phyloP scores from a whole-genome alignment of 768 basidiomycete genomes.

The Chalciporus sphaerocephalus region DNA sequence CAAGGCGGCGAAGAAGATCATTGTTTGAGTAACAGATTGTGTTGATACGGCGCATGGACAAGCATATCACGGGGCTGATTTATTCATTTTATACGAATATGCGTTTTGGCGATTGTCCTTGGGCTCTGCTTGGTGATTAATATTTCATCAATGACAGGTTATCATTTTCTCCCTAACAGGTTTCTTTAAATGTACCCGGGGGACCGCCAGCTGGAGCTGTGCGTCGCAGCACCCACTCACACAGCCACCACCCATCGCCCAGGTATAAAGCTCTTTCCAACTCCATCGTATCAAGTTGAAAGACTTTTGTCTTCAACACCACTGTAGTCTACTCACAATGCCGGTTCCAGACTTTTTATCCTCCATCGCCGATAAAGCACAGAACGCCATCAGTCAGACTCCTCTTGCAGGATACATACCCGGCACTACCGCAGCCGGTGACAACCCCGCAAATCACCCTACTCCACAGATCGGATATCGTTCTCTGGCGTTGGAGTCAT shows the following conservation, averaged over 20 bases:
- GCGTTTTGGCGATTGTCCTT: slow-evolving; percentile 16
- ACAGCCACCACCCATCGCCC: slow-evolving; percentile 19
- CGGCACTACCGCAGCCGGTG: slow-evolving; percentile 34
- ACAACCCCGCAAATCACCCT: slow-evolving; percentile 40
- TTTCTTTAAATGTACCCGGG: neutral
- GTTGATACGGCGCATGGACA: slow-evolving; percentile 15
- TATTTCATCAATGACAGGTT: slow-evolving; percentile 26
- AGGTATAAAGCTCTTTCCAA: slow-evolving; percentile 21
- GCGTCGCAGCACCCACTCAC: slow-evolving; percentile 8
- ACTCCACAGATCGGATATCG: slow-evolving; percentile 41
- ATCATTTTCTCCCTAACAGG: slow-evolving; percentile 12
- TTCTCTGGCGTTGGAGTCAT: slow-evolving; percentile 52
- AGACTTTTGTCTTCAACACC: neutral
- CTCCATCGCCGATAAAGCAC: slow-evolving; percentile 72
- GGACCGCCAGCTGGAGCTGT: no score
- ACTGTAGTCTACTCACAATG: slow-evolving; percentile 36
- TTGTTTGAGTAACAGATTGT: slow-evolving; percentile 43
- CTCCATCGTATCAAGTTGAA: neutral
- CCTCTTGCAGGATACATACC: slow-evolving; percentile 56
- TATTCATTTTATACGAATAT: slow-evolving; percentile 29
- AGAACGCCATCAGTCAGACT: slow-evolving; percentile 60
- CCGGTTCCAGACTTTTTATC: slow-evolving; percentile 59
- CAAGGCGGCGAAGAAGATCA: slow-evolving; percentile 74
- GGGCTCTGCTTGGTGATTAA: slow-evolving; percentile 21
- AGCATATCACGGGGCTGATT: slow-evolving; percentile 25